Conservation (phyloP, 2,329 filamentous ascomycete genomes). For the Rutstroemia sp. region DNA sequence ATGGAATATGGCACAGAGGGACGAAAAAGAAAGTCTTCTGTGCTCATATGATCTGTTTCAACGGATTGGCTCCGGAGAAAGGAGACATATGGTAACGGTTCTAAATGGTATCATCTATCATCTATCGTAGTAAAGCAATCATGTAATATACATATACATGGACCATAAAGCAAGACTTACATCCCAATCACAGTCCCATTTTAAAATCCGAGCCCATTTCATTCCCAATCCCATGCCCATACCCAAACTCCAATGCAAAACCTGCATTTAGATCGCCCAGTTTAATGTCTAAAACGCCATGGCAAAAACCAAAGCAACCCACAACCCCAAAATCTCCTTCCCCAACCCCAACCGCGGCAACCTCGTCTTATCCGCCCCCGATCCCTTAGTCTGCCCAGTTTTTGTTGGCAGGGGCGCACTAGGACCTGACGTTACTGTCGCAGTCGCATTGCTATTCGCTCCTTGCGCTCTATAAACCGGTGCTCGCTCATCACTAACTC, state of each 20-base stretch:
- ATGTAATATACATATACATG: no score
- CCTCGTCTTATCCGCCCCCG: slow-evolving; percentile 61
- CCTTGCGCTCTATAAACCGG: slow-evolving; percentile 35
- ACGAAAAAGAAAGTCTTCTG: no score
- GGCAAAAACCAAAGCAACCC: slow-evolving; percentile 8
- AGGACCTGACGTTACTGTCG: slow-evolving; percentile 94
- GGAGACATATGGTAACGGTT: no score
- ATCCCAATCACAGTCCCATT: neutral
- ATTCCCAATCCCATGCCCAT: neutral
- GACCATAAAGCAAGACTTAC: no score
- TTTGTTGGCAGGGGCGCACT: slow-evolving; percentile 90
- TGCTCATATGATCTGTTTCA: no score
- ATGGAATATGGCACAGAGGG: no score
- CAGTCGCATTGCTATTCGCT: slow-evolving; percentile 53
- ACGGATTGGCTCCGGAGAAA: no score
- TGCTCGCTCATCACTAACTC: slow-evolving; percentile 23
- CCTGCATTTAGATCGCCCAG: neutral
- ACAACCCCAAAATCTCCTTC: slow-evolving; percentile 27
- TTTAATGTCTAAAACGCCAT: neutral
- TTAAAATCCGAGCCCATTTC: neutral
- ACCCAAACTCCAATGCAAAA: neutral
- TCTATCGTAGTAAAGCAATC: neutral
- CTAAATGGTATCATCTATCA: no score
- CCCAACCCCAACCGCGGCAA: slow-evolving; percentile 41
- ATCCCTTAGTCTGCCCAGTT: slow-evolving; percentile 81